Base-by-base conservation (phyloP, 1,284 basidiomycete genomes). In the Moesziomyces antarcticus region DNA sequence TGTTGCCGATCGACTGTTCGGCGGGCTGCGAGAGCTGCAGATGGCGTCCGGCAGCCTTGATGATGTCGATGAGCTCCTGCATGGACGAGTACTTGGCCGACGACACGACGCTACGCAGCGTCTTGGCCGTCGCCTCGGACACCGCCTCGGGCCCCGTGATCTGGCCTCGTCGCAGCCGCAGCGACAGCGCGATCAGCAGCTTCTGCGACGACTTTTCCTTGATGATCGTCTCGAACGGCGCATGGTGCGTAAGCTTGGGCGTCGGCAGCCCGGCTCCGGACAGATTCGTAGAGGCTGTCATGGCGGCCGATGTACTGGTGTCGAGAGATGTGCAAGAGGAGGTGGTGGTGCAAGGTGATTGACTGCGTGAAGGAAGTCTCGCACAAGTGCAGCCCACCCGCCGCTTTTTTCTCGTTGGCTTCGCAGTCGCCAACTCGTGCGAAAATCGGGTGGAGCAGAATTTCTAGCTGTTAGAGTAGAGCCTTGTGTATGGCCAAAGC, bases 1-100 rank as follows among this genome's bases (percentile, higher is more conserved):
- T 96, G 84, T 97, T 98, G 14, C 93, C 94, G 43, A 97, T 91
- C 45, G 93, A 92, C 79, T 95, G 91, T 84, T 99, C 96, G 94
- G 57, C 52, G 11, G 94, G 93, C 81, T 97, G 94, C 14, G 94
- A 93, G 42, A 93, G 91, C 24, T 93, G 90, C 46, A 98, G 85
- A 68, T 89, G 88, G 72, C 89, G 87, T 1, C 96, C 96, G 3
- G 94, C 91, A 50, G 87, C 86, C 61, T 92, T 90, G 77, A 99
- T 91, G 65, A 93, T 89, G 40, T 87, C 87, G 13, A 95, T 88
- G 6, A 98, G 87, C 78, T 97, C 92, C 50, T 93, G 91, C 77
- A 98, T 91, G 71, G 91, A 92, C 40, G 89, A 89, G 80, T 96
- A 97, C 61, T 89, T 90, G 7, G 93, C 92, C 75, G 90, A 90